Percentiles rank a stretch among this genome's conserved stretches.
Evolutionary conservation across 768 basidiomycete species (phyloP).

Genomic region (Tephrocybe sp.): DNA sequence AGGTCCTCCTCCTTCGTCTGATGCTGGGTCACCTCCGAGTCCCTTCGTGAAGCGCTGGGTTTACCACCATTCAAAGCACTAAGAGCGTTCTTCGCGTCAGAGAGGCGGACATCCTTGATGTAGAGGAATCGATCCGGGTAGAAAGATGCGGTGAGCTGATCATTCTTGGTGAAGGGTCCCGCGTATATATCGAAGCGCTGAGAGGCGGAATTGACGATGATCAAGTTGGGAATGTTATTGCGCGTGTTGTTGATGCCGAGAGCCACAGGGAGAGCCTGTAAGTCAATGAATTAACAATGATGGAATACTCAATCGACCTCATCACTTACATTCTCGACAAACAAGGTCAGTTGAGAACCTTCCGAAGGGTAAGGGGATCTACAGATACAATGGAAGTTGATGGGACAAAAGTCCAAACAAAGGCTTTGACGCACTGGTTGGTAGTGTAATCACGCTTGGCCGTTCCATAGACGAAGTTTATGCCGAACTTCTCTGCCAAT

Average conservation of each 20-base stretch:
- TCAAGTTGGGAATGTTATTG: slow-evolving; percentile 56
- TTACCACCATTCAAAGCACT: slow-evolving; percentile 50
- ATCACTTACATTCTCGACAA: slow-evolving; percentile 43
- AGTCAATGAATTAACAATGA: not conserved
- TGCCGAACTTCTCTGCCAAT: slow-evolving; percentile 59
- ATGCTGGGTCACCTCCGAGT: slow-evolving; percentile 10
- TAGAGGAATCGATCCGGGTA: slow-evolving; percentile 66
- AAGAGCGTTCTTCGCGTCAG: slow-evolving; percentile 53
- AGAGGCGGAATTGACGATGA: slow-evolving; percentile 64
- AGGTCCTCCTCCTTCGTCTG: slow-evolving; percentile 31
- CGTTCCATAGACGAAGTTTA: slow-evolving; percentile 63
- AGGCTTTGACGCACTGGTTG: slow-evolving; percentile 41
- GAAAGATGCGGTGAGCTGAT: slow-evolving; percentile 74
- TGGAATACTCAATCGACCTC: not conserved
- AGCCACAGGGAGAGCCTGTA: slow-evolving; percentile 52
- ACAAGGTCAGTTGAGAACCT: slow-evolving; percentile 58
- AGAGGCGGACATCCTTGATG: slow-evolving; percentile 52
- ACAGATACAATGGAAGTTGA: not conserved
- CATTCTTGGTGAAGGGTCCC: slow-evolving; percentile 78
- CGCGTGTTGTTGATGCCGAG: slow-evolving; percentile 66
- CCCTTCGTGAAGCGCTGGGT: not conserved
- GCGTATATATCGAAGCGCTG: slow-evolving; percentile 67
- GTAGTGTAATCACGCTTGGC: slow-evolving; percentile 79
- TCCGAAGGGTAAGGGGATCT: slow-evolving; percentile 67
- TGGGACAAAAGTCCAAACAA: not conserved